Percentiles rank a stretch among this genome's conserved stretches.
phyloP scores from a whole-genome alignment of 371 early-diverging fungal genomes.

The Parasitella parasitica region DNA sequence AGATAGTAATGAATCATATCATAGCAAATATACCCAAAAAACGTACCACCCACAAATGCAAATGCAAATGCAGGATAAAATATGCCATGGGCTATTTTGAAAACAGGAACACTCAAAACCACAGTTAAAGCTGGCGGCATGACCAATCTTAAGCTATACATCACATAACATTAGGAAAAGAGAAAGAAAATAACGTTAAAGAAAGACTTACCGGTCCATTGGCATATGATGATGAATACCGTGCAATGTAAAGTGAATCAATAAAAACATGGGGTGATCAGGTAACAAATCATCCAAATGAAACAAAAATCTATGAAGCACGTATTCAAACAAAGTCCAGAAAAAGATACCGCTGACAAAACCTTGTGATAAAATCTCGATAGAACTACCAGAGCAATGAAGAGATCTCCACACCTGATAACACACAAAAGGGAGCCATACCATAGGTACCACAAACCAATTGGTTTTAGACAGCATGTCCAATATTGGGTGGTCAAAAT shows the following conservation, averaged over 20 bases:
- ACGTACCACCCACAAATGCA: slow-evolving; percentile 73
- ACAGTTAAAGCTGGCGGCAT: slow-evolving; percentile 93
- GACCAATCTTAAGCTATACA: slow-evolving; percentile 79
- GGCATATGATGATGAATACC: slow-evolving; percentile 96
- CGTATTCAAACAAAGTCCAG: slow-evolving; percentile 84
- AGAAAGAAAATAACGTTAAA: not conserved
- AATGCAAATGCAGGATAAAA: slow-evolving; percentile 52
- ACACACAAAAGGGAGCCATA: slow-evolving; percentile 82
- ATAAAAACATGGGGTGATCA: slow-evolving; percentile 71
- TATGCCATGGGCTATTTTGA: slow-evolving; percentile 51
- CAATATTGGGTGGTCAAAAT: slow-evolving; percentile 71
- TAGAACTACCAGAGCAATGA: not conserved
- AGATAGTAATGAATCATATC: slow-evolving; percentile 93
- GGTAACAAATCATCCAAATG: slow-evolving; percentile 88
- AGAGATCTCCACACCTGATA: slow-evolving; percentile 40
- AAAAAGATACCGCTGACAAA: slow-evolving; percentile 68
- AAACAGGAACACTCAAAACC: slow-evolving; percentile 62
- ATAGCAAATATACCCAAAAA: slow-evolving; percentile 85
- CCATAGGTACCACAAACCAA: slow-evolving; percentile 87
- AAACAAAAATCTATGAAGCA: slow-evolving; percentile 89
- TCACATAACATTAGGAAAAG: not conserved
- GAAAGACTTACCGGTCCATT: slow-evolving; percentile 75
- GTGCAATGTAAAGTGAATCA: slow-evolving; percentile 87
- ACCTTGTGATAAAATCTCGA: slow-evolving; percentile 4
- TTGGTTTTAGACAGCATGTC: slow-evolving; percentile 86